These are phyloP conservation scores for Alternaria solani DNA, from an alignment of 2,329 filamentous ascomycete species.

Conservation along the genomic window DNA sequence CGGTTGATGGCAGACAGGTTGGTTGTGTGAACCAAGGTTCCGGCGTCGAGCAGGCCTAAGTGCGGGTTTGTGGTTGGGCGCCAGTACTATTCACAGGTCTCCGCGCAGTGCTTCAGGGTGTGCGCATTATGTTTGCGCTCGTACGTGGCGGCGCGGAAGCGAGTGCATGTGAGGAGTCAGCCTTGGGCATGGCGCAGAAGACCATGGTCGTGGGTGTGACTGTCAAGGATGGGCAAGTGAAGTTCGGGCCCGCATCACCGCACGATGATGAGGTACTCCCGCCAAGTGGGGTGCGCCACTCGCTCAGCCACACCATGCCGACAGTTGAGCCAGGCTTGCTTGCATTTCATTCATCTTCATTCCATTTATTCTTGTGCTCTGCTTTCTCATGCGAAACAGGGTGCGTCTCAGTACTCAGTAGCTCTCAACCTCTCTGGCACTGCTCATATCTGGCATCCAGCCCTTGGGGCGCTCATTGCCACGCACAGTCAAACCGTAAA, in stretches of 20 bases:
- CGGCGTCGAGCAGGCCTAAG: conserved; percentile 17
- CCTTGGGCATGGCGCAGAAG: conserved; percentile 32
- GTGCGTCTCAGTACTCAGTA: conserved; percentile 28
- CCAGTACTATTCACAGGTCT: conserved; percentile 31
- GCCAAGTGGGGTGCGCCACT: conserved; percentile 22
- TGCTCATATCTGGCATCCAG: conserved; percentile 82
- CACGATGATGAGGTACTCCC: conserved; percentile 23
- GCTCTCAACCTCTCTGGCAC: conserved; percentile 54
- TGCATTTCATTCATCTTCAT: neutral
- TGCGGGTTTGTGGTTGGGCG: conserved; percentile 37
- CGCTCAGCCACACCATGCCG: conserved; percentile 21
- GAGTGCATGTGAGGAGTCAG: conserved; percentile 26
- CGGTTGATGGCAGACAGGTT: conserved; percentile 7
- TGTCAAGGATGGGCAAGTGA: conserved; percentile 27
- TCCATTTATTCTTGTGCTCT: neutral
- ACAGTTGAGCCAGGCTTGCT: neutral
- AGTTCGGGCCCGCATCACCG: conserved; percentile 22
- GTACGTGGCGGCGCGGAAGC: conserved; percentile 32
- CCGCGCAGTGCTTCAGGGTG: conserved; percentile 36
- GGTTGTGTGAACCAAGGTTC: conserved; percentile 19
- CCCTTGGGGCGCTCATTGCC: conserved; percentile 89
- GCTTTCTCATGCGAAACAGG: neutral
- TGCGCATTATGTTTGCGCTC: conserved; percentile 32
- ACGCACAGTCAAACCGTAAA: conserved; percentile 86
- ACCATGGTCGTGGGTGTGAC: conserved; percentile 21